phyloP scores from a whole-genome alignment of 306 rosid genomes.

The Dalbergia cultrata region DNA sequence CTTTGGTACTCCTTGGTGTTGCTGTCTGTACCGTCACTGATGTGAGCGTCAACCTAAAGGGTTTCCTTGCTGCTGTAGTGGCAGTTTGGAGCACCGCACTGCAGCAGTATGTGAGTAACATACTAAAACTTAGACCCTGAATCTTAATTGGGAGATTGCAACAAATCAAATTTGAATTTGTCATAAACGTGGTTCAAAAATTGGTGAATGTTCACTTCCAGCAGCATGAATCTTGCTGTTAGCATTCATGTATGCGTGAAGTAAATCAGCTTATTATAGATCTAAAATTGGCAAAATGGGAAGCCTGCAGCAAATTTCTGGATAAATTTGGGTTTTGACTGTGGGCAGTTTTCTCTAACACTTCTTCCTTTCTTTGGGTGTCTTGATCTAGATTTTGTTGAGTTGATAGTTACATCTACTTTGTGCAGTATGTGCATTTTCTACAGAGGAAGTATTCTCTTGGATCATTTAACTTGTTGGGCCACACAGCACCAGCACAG shows the following conservation, averaged over 20 bases:
- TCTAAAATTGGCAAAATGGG: conserved; percentile 17
- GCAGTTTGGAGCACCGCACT: conserved; percentile 88
- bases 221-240: conserved; percentile 20
- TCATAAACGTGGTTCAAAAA: conserved; percentile 30
- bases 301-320: conserved; percentile 5
- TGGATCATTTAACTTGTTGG: conserved; percentile 80
- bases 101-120: conserved; percentile 77
- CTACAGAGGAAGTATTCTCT: conserved; percentile 83
- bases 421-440: conserved; percentile 75
- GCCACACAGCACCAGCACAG: conserved; percentile 84
- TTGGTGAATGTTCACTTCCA: conserved; percentile 18
- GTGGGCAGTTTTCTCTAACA: conserved; percentile 8
- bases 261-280: neutral
- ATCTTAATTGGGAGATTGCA: conserved; percentile 30
- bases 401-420: conserved; percentile 30
- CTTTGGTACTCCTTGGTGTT: conserved; percentile 82
- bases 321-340: conserved; percentile 2
- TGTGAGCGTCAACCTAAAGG: conserved; percentile 77
- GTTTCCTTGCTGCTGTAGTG: conserved; percentile 75
- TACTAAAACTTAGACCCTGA: conserved; percentile 10
- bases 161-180: conserved; percentile 32
- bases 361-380: conserved; percentile 1
- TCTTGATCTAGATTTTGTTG: conserved; percentile 22
- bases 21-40: conserved; percentile 90
- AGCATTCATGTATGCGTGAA: neutral